Evolutionary conservation across 192 early-diverging fungal species (phyloP), one percentile per base, ranked within the genome.

Genomic region (Linnemannia elongata): DNA sequence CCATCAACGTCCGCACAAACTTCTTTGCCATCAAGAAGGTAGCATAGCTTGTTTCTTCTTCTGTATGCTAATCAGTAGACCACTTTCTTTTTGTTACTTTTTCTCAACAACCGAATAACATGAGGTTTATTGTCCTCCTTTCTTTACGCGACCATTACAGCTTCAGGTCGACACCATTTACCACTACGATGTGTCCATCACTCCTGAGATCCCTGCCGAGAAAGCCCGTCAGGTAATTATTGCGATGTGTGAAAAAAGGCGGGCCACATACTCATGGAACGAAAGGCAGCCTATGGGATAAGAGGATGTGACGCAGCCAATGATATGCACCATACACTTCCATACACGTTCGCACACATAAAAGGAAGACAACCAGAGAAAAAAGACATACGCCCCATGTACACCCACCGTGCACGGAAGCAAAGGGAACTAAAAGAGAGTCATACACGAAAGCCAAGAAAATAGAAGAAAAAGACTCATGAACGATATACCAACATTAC

Each of bases 21-120:
- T 96, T 96, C 80, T 96, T 96, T 87, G 94, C 94, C 72, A 82
- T 98, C 45, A 88, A 76, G 36, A 80, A 81, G 66, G 85, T 87
- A 77, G 38, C 38, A 12, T 13, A 41, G 1, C 27, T 24, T n/a
- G n/a, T 3, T 3, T 33, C 44, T 39, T n/a, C 24, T 63, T 12
- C 6, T 30, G 39, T 35, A 41, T 38, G 2, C 38, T 38, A 38
- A 38, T 38, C 12, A 36, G 18, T 6, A 13, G 27, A 38, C 41
- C 33, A 1, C 49, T 9, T 68, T 55, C 35, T 54, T 47, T 38
- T 9, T 27, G 27, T 4, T 9, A 0, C 22, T 2, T 33, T 30
- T 41, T 13, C 1, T 24, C 18, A 36, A 47, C 66, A 30, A 7
- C 60, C 60, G 12, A 63, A n/a, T 24, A 69, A 24, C 20, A 22